Base-by-base conservation (phyloP, 2,329 filamentous ascomycete genomes). In the Juglanconis sp. region DNA sequence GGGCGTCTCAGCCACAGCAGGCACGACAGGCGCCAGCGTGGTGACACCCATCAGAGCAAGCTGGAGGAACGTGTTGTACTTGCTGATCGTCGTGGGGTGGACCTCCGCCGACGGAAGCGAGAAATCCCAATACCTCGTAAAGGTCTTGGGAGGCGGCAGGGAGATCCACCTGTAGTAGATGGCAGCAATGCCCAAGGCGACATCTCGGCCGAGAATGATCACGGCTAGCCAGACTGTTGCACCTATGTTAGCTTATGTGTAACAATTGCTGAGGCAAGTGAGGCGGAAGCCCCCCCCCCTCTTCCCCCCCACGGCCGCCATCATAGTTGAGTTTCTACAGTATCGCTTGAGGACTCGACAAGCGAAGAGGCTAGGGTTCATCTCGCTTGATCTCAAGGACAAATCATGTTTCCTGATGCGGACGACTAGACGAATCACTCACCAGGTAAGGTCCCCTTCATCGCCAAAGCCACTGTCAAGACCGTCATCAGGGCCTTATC, bases 151-250 rank as follows among this genome's bases (percentile, higher is more conserved):
- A 0, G 91, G 88, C 0, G 95, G 95, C 5, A 99, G 82, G 2
- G 91, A 96, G 66, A 97, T 96, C 85, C 92, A 98, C 65, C 95
- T 89, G 74, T 95, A 98, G 78, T 97, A 98, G 67, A 99, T 87
- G 31, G 95, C 95, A 2, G 92, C 87, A 30, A 96, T 81, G 32
- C 84, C 92, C 4, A 99, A 83, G 24, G 88, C 91, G 47, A 90
- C 84, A 69, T 99, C 95, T 48, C 95, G 86, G 34, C 93, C 93
- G 3, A 99, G 84, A 63, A 99, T 96, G 53, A 98, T 86, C n/a
- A 82, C 83, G 2, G 93, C 93, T 3, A 98, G 81, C 85, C 93
- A 97, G 42, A 93, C 87, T 91, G 65, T 38, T 31, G 13, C 31
- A 40, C 32, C 4, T 31, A 52, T 46, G 36, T 61, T 51, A 60